Percentiles rank a stretch among this genome's conserved stretches.
These are phyloP conservation scores for Penicillium parvum DNA, from an alignment of 495 filamentous ascomycete species.

Conservation along the genomic window DNA sequence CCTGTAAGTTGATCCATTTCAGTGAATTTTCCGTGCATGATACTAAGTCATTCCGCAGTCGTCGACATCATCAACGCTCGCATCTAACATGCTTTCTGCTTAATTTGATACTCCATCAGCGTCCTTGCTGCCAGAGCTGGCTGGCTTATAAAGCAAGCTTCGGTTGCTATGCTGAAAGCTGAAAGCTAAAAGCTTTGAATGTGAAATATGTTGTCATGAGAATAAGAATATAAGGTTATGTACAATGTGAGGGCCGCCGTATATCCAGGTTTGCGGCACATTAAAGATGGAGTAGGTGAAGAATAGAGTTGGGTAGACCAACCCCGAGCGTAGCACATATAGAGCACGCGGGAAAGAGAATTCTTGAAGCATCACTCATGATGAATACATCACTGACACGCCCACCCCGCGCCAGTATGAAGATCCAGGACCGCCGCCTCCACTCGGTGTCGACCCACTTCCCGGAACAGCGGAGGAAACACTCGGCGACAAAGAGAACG, in stretches of 20 bases:
- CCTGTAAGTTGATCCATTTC: slow-evolving; percentile 63
- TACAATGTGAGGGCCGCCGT: slow-evolving; percentile 26
- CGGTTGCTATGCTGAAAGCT: slow-evolving; percentile 2
- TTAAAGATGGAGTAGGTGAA: slow-evolving; percentile 3
- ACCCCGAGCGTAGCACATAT: neutral
- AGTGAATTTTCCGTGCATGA: neutral
- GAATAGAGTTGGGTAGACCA: neutral
- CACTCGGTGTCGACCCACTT: slow-evolving; percentile 50
- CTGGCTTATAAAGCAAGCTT: slow-evolving; percentile 2
- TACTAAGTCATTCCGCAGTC: slow-evolving; percentile 37
- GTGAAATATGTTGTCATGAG: slow-evolving; percentile 28
- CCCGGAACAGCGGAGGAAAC: slow-evolving; percentile 19
- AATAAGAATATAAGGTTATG: too few species aligned
- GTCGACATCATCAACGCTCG: slow-evolving; percentile 65
- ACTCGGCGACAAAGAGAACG: slow-evolving; percentile 36
- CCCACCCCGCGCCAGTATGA: slow-evolving; percentile 62
- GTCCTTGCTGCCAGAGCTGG: neutral
- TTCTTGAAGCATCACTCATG: slow-evolving; percentile 45
- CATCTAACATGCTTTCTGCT: slow-evolving; percentile 32
- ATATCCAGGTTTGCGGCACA: slow-evolving; percentile 16
- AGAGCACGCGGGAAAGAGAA: slow-evolving; percentile 1
- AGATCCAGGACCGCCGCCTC: slow-evolving; percentile 61
- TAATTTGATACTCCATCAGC: slow-evolving; percentile 20
- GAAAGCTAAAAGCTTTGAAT: slow-evolving; percentile 27
- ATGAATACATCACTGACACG: slow-evolving; percentile 87